Conservation (phyloP, 768 basidiomycete genomes). For the Fomitopsis serialis region DNA sequence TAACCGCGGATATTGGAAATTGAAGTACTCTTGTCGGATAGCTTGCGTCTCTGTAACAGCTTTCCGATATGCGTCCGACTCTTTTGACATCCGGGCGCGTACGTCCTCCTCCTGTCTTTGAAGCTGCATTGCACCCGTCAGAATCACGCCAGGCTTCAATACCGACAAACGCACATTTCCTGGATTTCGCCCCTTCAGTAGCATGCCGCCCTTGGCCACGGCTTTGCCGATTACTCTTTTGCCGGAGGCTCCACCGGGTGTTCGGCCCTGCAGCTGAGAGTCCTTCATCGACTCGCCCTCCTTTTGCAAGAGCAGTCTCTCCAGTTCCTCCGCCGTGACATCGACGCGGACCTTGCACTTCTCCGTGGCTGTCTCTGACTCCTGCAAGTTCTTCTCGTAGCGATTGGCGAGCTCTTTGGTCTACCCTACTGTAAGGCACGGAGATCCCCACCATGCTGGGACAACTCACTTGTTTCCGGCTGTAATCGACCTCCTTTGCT, state of each 20-base stretch:
- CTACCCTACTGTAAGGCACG: constrained; percentile 31
- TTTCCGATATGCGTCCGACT: constrained; percentile 88
- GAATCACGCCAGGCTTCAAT: neutral
- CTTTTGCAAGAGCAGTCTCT: constrained; percentile 87
- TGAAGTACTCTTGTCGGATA: constrained; percentile 95
- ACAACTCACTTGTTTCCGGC: constrained; percentile 70
- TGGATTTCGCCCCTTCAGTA: constrained; percentile 90
- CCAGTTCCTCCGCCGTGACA: constrained; percentile 87
- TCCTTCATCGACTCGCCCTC: constrained; percentile 92
- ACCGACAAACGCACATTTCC: constrained; percentile 52
- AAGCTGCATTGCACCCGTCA: constrained; percentile 40
- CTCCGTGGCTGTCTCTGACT: constrained; percentile 81
- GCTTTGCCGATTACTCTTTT: constrained; percentile 89
- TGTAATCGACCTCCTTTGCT: constrained; percentile 91
- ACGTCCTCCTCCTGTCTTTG: constrained; percentile 95
- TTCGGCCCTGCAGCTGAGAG: constrained; percentile 59
- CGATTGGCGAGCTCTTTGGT: constrained; percentile 88
- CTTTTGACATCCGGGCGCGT: constrained; percentile 73
- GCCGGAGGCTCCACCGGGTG: constrained; percentile 52
- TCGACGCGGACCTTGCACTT: constrained; percentile 88
- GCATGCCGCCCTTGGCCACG: constrained; percentile 82
- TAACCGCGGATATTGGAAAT: constrained; percentile 92
- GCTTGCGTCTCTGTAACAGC: constrained; percentile 85
- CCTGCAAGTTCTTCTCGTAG: constrained; percentile 84
- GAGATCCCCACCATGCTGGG: neutral